phyloP scores from a whole-genome alignment of 1,284 basidiomycete species.

The Cryptococcus depauperatus region DNA sequence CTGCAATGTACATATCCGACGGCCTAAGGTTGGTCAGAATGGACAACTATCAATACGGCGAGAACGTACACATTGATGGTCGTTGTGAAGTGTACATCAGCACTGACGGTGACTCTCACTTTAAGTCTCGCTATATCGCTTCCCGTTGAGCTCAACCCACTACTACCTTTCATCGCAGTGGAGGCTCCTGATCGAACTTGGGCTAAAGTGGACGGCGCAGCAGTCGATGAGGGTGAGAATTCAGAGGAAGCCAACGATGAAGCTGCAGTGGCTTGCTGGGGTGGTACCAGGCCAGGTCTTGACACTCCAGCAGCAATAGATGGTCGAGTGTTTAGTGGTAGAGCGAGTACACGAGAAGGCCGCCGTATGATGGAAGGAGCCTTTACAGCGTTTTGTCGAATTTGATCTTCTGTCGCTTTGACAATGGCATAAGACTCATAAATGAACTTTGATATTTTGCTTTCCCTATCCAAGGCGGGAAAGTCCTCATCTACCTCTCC shows the following conservation, averaged over 20 bases:
- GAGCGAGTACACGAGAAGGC: conserved; percentile 35
- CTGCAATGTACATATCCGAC: conserved; percentile 93
- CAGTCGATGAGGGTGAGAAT: conserved; percentile 6
- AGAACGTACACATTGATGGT: conserved; percentile 73
- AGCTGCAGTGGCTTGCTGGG: conserved; percentile 4
- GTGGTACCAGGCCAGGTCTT: background rate
- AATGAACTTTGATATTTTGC: conserved; percentile 79
- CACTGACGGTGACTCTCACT: conserved; percentile 65
- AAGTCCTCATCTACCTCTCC: conserved; percentile 99
- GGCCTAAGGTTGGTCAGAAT: conserved; percentile 50
- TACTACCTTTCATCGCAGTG: conserved; percentile 22
- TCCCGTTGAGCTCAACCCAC: conserved; percentile 25
- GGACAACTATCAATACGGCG: background rate
- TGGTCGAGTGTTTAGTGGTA: conserved; percentile 10
- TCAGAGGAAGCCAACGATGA: conserved; percentile 19
- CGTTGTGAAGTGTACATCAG: conserved; percentile 73
- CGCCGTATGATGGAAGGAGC: conserved; percentile 43
- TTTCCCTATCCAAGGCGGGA: conserved; percentile 87
- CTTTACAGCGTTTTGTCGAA: conserved; percentile 73
- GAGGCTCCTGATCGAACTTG: too few species aligned
- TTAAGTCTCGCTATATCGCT: conserved; percentile 57
- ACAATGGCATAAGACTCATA: conserved; percentile 85
- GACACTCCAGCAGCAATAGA: conserved; percentile 1
- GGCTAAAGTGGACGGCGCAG: conserved; percentile 4
- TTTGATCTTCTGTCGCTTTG: conserved; percentile 61